Evolutionary conservation across 805 yeast genomes (phyloP), one percentile per base, ranked within the genome.

Genomic region (Saturnispora gosingensis): DNA sequence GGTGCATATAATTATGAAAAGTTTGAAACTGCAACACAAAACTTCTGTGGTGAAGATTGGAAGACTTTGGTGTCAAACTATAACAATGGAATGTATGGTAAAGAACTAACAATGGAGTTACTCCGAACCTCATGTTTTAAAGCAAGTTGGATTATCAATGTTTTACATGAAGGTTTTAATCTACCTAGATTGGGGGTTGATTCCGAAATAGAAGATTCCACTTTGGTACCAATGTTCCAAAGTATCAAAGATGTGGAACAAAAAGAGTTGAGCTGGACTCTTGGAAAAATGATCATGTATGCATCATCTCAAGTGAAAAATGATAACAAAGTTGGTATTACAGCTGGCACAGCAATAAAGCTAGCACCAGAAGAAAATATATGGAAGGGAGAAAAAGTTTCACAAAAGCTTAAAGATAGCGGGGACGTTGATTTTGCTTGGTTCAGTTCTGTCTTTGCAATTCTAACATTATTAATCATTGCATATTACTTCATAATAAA

Each of bases 201-300:
- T 16, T 65, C 61, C 27, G 46, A 18, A 18, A 8, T 7, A 22
- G 35, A 30, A 6, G 62, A 60, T 35, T 49, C 59, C n/a, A 53
- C 57, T 25, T 56, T 55, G n/a, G n/a, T n/a, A n/a, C 58, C 60
- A 18, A 47, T 53, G 40, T 89, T 93, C 67, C 88, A 85, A 66
- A 84, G 95, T 54, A 89, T 93, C 0, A 82, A 83, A 51, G 75
- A 82, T 16, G 80, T 93, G 32, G 77, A 87, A 53, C 97, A 95
- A 2, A 79, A 81, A 4, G 99, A 93, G 58, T 71, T 93, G 16
- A 85, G 97, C 0, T 93, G 99, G 99, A 91, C 98, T 0, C 65
- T 93, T 35, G 99, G 99, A 5, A 83, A 85, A 61, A 88, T 90
- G 27, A 64, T 93, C 4, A 65, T 91, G 11, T 87, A 82, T 64